Conservation (phyloP, 305 asterid species). For the Fraxinus latifolia region DNA sequence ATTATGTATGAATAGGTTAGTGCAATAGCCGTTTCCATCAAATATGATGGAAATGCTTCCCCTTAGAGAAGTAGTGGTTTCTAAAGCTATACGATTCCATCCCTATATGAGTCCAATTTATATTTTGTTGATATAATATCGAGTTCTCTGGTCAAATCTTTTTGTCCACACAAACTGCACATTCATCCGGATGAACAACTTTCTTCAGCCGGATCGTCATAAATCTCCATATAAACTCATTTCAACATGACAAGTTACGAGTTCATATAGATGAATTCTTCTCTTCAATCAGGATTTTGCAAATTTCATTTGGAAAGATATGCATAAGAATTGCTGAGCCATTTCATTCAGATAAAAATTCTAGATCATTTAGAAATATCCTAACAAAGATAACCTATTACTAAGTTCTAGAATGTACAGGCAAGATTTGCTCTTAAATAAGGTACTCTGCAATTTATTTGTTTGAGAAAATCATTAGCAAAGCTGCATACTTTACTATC, state of each 20-base stretch:
- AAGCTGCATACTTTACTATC: constrained; percentile 1
- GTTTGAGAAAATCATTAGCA: not conserved
- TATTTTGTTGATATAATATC: not conserved
- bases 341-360: not conserved
- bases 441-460: not conserved
- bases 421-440: not conserved
- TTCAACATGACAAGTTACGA: not conserved
- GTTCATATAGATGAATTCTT: not conserved
- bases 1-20: not conserved
- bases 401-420: not conserved
- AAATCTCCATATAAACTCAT: not conserved
- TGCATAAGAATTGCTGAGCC: not conserved
- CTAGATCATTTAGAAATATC: not conserved
- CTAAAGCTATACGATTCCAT: not conserved
- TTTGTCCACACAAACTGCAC: not conserved
- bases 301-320: not conserved
- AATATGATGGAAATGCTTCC: not conserved
- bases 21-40: not conserved
- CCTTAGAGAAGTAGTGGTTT: not conserved
- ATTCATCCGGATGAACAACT: not conserved
- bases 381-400: not conserved
- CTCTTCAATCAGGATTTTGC: constrained; percentile 1
- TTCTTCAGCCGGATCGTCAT: not conserved
- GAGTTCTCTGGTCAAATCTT: not conserved
- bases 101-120: not conserved